Percentiles rank a stretch among this genome's conserved stretches.
Conservation (phyloP, 2,329 filamentous ascomycete genomes). For the Xylaria sp. region DNA sequence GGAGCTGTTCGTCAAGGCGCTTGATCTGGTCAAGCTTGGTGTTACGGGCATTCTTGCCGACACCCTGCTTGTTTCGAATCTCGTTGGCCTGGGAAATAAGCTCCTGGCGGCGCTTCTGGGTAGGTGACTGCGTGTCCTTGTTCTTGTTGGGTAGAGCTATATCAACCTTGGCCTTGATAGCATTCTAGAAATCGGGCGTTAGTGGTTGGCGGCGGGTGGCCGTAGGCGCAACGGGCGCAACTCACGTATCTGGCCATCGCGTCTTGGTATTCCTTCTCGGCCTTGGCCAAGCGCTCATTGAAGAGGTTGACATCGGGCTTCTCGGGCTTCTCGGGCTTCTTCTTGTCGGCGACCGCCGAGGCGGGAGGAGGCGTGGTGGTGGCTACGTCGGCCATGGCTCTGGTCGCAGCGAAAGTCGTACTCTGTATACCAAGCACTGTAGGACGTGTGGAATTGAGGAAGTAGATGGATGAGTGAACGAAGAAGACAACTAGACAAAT, state of each 20-base stretch:
- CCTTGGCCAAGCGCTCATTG: conserved; percentile 76
- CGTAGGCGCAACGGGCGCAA: conserved; percentile 3
- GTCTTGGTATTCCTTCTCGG: conserved; percentile 83
- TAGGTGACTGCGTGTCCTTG: conserved; percentile 79
- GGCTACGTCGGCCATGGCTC: conserved; percentile 51
- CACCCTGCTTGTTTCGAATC: conserved; percentile 85
- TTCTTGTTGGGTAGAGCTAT: conserved; percentile 72
- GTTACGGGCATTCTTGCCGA: conserved; percentile 79
- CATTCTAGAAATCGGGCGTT: conserved; percentile 64
- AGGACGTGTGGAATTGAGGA: conserved; percentile 19
- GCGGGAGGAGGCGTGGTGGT: conserved; percentile 50
- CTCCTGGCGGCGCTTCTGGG: conserved; percentile 81
- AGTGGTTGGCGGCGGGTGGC: conserved; percentile 5
- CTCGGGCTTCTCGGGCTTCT: conserved; percentile 81
- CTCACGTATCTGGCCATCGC: conserved; percentile 63
- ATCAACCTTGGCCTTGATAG: conserved; percentile 86
- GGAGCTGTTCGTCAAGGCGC: conserved; percentile 85
- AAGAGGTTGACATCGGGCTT: conserved; percentile 86
- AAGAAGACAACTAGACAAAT: conserved; percentile 10
- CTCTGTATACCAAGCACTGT: too few relatives aligned
- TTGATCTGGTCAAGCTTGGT: conserved; percentile 88
- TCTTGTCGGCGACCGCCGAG: conserved; percentile 46
- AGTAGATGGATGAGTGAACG: conserved; percentile 7
- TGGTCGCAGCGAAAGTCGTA: conserved; percentile 4
- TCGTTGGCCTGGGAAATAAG: conserved; percentile 79